phyloP scores from a whole-genome alignment of 2,329 filamentous ascomycete genomes.

The Colletotrichum filicis region DNA sequence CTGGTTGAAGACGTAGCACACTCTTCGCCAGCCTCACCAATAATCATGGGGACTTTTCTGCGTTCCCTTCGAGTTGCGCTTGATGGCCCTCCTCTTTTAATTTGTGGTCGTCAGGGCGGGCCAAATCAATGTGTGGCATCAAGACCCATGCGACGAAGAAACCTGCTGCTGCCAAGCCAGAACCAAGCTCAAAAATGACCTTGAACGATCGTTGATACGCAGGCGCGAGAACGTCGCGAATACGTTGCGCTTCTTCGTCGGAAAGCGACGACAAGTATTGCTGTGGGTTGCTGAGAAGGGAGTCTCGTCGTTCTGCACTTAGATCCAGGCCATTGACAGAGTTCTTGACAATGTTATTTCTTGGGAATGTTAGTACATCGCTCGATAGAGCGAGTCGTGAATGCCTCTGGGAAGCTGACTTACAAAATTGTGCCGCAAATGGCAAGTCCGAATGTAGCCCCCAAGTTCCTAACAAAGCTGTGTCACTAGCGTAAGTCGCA shows the following conservation, averaged over 20 bases:
- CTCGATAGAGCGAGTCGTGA: too few species aligned
- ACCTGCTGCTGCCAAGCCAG: constrained; percentile 46
- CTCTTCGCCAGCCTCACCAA: too few species aligned
- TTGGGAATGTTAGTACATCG: constrained; percentile 27
- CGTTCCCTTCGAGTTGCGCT: neutral
- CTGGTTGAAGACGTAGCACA: too few species aligned
- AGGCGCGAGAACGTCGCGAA: constrained; percentile 46
- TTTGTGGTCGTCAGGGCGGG: constrained; percentile 48
- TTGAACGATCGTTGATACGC: constrained; percentile 50
- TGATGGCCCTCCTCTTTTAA: constrained; percentile 48
- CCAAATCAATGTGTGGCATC: constrained; percentile 52
- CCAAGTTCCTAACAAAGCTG: constrained; percentile 53
- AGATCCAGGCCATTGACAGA: constrained; percentile 43
- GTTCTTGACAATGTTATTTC: constrained; percentile 49
- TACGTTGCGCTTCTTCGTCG: constrained; percentile 40
- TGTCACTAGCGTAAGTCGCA: too few species aligned
- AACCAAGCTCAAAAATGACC: constrained; percentile 51
- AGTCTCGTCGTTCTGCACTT: constrained; percentile 24
- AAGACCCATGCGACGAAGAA: constrained; percentile 50
- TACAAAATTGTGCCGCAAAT: constrained; percentile 52
- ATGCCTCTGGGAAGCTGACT: constrained; percentile 1
- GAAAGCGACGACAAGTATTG: constrained; percentile 44
- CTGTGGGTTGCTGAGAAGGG: constrained; percentile 48
- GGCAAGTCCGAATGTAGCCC: constrained; percentile 51
- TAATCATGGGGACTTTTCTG: too few species aligned